Evolutionary conservation across 2,329 filamentous ascomycete genomes (phyloP).

Genomic region (Elsinoe necatrix): DNA sequence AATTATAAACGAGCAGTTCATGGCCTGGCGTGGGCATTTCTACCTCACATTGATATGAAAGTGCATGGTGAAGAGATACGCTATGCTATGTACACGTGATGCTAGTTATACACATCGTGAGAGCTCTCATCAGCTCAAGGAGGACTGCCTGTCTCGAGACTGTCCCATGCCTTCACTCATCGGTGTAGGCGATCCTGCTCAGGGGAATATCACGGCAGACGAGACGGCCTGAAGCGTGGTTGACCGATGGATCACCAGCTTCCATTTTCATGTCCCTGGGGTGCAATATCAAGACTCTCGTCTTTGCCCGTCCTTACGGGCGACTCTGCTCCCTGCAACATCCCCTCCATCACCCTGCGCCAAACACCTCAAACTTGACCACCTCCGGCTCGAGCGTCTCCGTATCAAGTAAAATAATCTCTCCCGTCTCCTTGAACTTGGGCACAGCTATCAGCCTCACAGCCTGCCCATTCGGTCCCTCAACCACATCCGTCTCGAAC

Average conservation of each 20-base stretch:
- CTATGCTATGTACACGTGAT: background rate
- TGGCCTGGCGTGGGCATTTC: background rate
- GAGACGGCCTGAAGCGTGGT: too few relatives aligned
- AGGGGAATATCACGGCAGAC: too few relatives aligned
- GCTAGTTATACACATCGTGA: background rate
- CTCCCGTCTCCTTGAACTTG: slow-evolving; percentile 66
- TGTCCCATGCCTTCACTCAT: too few relatives aligned
- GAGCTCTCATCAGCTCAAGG: background rate
- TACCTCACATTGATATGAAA: background rate
- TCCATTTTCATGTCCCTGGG: too few relatives aligned
- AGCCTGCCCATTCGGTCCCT: slow-evolving; percentile 49
- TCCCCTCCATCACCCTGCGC: slow-evolving; percentile 13
- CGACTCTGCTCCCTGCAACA: too few relatives aligned
- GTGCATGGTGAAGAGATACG: background rate
- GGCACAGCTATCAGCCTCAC: slow-evolving; percentile 79
- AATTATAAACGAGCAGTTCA: background rate
- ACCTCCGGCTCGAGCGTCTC: slow-evolving; percentile 74
- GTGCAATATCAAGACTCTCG: too few relatives aligned
- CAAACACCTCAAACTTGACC: slow-evolving; percentile 48
- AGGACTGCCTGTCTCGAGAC: background rate
- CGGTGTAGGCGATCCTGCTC: too few relatives aligned
- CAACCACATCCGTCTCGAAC: slow-evolving; percentile 53
- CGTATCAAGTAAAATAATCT: slow-evolving; percentile 74
- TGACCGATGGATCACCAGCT: too few relatives aligned
- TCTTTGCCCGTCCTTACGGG: too few relatives aligned